These are phyloP conservation scores for Pythium aquatile DNA, from an alignment of 352 stramenopile species.

Conservation along the genomic window DNA sequence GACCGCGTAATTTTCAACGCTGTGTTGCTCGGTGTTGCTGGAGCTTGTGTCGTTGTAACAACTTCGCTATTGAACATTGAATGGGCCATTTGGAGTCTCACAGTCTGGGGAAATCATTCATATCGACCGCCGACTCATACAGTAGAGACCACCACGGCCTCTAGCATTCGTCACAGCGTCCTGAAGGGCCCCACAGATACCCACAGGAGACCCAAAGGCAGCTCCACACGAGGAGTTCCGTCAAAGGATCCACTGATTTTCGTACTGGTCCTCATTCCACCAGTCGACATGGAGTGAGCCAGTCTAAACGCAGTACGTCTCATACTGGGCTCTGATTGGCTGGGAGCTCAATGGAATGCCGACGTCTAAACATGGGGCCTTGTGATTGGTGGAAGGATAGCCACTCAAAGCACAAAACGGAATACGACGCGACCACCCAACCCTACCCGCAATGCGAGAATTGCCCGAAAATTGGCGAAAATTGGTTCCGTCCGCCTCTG, in stretches of 20 bases:
- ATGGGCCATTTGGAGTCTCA: no score
- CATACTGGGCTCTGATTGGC: constrained; percentile 11
- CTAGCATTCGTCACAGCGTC: no score
- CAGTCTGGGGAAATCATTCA: no score
- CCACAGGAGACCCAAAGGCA: no score
- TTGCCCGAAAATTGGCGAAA: background rate
- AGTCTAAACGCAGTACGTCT: background rate
- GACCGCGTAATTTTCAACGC: no score
- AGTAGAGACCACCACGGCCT: no score
- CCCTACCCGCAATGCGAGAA: constrained; percentile 9
- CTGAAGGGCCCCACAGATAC: no score
- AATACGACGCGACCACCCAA: background rate
- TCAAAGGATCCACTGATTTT: background rate
- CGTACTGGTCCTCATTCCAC: background rate
- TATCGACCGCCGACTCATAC: no score
- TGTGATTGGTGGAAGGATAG: background rate
- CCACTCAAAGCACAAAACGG: constrained; percentile 19
- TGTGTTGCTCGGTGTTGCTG: no score
- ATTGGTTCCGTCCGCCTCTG: constrained; percentile 13
- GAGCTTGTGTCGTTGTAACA: no score
- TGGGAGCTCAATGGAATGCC: background rate
- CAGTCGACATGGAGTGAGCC: background rate
- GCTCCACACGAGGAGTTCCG: background rate
- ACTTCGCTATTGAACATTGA: no score
- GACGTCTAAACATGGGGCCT: constrained; percentile 6